Evolutionary conservation across 139 green algal genomes (phyloP).

Genomic region (Edaphochlamys debaryana): DNA sequence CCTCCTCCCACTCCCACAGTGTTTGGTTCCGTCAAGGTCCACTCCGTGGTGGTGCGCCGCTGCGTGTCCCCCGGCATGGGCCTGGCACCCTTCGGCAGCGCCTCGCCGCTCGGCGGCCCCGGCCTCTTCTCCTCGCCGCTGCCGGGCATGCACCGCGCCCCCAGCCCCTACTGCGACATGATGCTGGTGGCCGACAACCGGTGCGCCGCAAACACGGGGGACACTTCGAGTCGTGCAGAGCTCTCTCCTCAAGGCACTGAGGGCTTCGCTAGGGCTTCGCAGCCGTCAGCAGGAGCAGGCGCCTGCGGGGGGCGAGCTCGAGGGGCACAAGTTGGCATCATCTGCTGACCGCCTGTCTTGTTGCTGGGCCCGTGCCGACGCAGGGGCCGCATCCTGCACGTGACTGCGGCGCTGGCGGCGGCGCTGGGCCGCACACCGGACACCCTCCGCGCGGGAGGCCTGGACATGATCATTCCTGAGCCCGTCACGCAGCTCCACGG

Average conservation of each 20-base stretch:
- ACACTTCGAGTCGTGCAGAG: too few species aligned
- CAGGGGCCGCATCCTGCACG: background rate
- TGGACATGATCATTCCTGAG: background rate
- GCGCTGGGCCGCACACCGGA: background rate
- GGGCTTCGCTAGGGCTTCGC: too few species aligned
- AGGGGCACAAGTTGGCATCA: background rate
- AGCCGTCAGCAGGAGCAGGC: too few species aligned
- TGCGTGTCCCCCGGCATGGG: background rate
- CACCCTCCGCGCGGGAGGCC: background rate
- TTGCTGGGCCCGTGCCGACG: too few species aligned
- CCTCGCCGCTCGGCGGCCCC: too few species aligned
- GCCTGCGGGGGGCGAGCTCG: too few species aligned
- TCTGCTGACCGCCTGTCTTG: background rate
- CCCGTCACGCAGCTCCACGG: background rate
- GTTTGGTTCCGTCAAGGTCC: background rate
- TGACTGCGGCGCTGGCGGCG: background rate
- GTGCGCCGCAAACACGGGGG: background rate
- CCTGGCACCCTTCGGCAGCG: background rate
- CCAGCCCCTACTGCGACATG: background rate
- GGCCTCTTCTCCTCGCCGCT: too few species aligned
- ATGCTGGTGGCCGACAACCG: slow-evolving; percentile 3
- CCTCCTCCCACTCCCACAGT: background rate
- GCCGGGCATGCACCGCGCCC: background rate
- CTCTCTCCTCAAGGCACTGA: too few species aligned
- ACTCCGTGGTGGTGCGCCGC: background rate